Percentiles rank a stretch among this genome's conserved stretches.
Evolutionary conservation across 768 basidiomycete species (phyloP).

Genomic region (Agrocybe chaxingu): DNA sequence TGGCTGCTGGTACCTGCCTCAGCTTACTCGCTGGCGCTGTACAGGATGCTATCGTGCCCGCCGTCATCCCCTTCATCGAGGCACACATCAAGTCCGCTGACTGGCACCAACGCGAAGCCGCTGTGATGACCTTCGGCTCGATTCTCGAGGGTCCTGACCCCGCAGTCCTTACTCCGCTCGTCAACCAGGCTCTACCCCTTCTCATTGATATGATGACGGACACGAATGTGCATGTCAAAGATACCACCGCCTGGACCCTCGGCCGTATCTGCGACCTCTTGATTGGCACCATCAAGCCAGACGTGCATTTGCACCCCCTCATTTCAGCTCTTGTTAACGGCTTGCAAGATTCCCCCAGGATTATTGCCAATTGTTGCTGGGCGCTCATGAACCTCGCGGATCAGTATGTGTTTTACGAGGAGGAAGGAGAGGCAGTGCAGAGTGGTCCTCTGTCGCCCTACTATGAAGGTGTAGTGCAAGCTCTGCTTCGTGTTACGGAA

Average conservation of each 20-base stretch:
- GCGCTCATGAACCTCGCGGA: conserved; percentile 94
- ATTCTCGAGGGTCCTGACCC: conserved; percentile 97
- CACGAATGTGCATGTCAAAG: conserved; percentile 81
- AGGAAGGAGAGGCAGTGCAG: conserved; percentile 50
- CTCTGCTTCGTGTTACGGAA: conserved; percentile 84
- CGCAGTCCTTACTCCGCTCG: conserved; percentile 80
- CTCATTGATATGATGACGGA: conserved; percentile 97
- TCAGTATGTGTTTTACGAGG: conserved; percentile 72
- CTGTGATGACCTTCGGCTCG: conserved; percentile 97
- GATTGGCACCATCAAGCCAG: conserved; percentile 82
- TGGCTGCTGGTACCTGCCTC: conserved; percentile 94
- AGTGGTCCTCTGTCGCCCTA: conserved; percentile 80
- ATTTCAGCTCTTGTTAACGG: conserved; percentile 81
- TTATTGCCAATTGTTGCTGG: conserved; percentile 94
- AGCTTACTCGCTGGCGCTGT: conserved; percentile 87
- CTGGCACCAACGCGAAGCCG: conserved; percentile 96
- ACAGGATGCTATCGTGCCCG: conserved; percentile 84
- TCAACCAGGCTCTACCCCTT: conserved; percentile 89
- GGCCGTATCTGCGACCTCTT: conserved; percentile 92
- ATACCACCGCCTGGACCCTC: conserved; percentile 97
- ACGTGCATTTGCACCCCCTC: conserved; percentile 81
- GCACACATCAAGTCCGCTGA: conserved; percentile 88
- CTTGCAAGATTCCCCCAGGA: conserved; percentile 76
- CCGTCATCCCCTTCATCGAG: conserved; percentile 97
- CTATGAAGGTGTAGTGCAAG: conserved; percentile 82